Percentiles rank a stretch among this genome's conserved stretches.
phyloP scores from a whole-genome alignment of 2,329 filamentous ascomycete species.

The Paramyrothecium sp. region DNA sequence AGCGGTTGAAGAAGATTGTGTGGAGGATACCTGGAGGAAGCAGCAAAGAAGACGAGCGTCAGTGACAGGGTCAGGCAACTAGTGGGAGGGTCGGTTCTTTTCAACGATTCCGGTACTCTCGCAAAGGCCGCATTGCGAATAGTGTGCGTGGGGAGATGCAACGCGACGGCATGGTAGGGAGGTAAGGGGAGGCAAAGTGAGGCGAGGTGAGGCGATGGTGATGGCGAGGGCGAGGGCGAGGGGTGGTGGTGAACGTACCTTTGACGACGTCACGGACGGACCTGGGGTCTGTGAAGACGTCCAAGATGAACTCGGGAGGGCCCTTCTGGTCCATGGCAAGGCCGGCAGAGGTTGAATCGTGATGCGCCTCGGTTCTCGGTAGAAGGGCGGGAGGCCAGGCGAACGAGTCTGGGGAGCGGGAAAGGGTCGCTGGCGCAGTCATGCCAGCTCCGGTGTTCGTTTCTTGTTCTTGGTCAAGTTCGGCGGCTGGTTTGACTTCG shows the following conservation, averaged over 20 bases:
- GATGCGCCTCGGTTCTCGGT: background rate
- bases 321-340: constrained; percentile 46
- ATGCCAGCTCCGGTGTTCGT: too few relatives aligned
- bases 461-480: too few relatives aligned
- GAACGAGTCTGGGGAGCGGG: background rate
- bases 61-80: background rate
- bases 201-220: constrained; percentile 9
- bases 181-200: too few relatives aligned
- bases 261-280: constrained; percentile 91
- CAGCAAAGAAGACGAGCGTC: background rate
- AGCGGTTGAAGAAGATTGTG: constrained; percentile 98
- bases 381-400: background rate
- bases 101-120: too few relatives aligned
- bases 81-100: too few relatives aligned
- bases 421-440: background rate
- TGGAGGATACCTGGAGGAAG: constrained; percentile 73
- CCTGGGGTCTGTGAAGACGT: constrained; percentile 87
- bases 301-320: constrained; percentile 87
- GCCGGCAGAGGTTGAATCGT: background rate
- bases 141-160: too few relatives aligned
- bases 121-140: too few relatives aligned
- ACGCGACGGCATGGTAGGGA: too few relatives aligned
- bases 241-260: constrained; percentile 51
- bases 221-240: constrained; percentile 9
- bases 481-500: too few relatives aligned